phyloP scores from a whole-genome alignment of 2,329 filamentous ascomycete species.

The Massarina eburnea region DNA sequence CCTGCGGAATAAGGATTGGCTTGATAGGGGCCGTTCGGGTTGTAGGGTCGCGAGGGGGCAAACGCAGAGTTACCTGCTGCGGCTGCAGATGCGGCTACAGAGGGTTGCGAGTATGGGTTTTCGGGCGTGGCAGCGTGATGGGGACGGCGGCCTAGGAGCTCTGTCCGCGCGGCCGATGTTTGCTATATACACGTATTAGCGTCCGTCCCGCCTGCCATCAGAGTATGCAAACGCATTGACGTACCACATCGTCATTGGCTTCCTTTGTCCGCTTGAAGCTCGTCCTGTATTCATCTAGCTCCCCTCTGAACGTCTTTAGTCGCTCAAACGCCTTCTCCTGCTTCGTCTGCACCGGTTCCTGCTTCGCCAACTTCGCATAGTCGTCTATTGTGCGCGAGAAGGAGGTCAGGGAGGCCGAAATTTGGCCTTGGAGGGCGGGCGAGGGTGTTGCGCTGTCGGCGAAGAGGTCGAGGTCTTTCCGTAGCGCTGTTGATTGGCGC shows the following conservation, averaged over 20 bases:
- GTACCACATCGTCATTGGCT: conserved; percentile 71
- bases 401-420: conserved; percentile 63
- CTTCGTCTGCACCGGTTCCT: conserved; percentile 88
- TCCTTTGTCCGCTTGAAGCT: conserved; percentile 78
- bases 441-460: conserved; percentile 61
- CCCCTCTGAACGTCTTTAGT: conserved; percentile 79
- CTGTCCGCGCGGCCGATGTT: conserved; percentile 70
- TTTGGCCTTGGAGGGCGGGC: conserved; percentile 60
- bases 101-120: conserved; percentile 74
- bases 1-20: conserved; percentile 45
- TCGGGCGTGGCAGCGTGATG: conserved; percentile 81
- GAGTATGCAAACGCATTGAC: conserved; percentile 14
- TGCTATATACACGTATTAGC: conserved; percentile 40
- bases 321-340: conserved; percentile 87
- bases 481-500: conserved; percentile 79
- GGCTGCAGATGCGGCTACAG: conserved; percentile 18
- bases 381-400: conserved; percentile 91
- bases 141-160: conserved; percentile 82
- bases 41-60: conserved; percentile 29
- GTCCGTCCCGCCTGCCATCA: neutral
- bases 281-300: conserved; percentile 76
- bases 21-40: conserved; percentile 38
- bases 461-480: conserved; percentile 73
- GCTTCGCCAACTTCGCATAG: conserved; percentile 80
- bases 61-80: conserved; percentile 30